Evolutionary conservation across 257 asterid genomes (phyloP), one percentile per base, ranked within the genome.

Genomic region (Penstemon newberryi): DNA sequence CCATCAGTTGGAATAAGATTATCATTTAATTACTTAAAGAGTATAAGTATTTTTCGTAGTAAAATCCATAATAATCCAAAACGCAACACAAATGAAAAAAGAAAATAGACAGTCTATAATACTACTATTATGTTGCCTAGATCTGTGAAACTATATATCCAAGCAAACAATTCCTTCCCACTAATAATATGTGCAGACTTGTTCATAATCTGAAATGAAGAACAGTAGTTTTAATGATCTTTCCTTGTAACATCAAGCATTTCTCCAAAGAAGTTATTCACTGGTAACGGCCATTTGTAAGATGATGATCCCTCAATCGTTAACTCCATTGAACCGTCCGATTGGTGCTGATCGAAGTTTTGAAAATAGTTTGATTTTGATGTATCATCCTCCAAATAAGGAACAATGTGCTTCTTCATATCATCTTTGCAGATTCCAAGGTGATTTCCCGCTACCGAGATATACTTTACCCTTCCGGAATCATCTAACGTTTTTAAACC

Each of bases 361-460:
- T 10, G 65, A 37, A 56, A 0, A 2, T 25, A 0, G 9, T 56
- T 45, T 5, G 57, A 39, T 47, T 56, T 33, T 10, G 87, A 60
- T 6, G 78, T 43, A 4, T 59, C 74, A 25, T 77, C 86, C 51
- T 60, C 67, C 74, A 91, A 72, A 81, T 87, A 91, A 4, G 96
- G 98, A 70, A 87, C 83, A 2, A 91, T 67, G 8, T 84, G 65
- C 77, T 79, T 87, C 64, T 75, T 87, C 95, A 89, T 84, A 70
- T 87, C 94, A n/a, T 53, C 69, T 61, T 73, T 76, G 45, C 96
- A 85, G 65, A 91, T 89, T 68, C 88, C 87, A 4, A 91, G 91
- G 80, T 91, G 98, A 70, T 84, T 87, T 54, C 98, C 98, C 0
- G 94, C 47, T 18, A 91, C 98, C 25, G 71, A 60, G 8, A 87